These are phyloP conservation scores for Aureobasidium subglaciale DNA, from an alignment of 2,329 filamentous ascomycete species.

Conservation along the genomic window DNA sequence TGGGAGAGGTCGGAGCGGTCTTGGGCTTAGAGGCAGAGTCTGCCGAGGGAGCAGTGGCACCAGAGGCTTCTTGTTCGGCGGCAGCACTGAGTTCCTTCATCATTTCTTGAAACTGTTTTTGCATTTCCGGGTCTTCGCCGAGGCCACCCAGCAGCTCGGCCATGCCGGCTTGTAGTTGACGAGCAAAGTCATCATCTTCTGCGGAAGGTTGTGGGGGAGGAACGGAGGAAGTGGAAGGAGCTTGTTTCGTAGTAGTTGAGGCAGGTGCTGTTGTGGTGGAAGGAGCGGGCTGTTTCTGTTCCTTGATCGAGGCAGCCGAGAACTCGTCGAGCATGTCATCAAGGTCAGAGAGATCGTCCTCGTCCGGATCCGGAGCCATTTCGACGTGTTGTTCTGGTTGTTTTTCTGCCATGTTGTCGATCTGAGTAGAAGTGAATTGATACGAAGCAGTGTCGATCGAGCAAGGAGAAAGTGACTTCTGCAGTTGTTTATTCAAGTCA, in stretches of 20 bases:
- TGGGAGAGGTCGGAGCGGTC: conserved; percentile 20
- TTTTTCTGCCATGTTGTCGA: conserved; percentile 25
- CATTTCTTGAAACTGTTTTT: conserved; percentile 70
- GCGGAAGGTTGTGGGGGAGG: conserved; percentile 24
- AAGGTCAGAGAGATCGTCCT: conserved; percentile 84
- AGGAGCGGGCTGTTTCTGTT: conserved; percentile 34
- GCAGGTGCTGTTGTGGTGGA: not conserved
- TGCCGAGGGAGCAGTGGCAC: conserved; percentile 18
- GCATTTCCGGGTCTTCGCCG: conserved; percentile 57
- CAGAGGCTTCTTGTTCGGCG: conserved; percentile 26
- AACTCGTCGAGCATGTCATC: conserved; percentile 92
- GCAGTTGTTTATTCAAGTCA: too few species aligned
- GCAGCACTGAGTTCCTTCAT: conserved; percentile 59
- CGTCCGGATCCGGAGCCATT: conserved; percentile 69
- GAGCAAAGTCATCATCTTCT: conserved; percentile 70
- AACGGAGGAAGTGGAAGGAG: conserved; percentile 19
- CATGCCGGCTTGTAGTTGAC: conserved; percentile 86
- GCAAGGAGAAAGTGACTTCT: not conserved
- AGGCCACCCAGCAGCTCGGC: conserved; percentile 69
- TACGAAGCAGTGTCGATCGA: not conserved
- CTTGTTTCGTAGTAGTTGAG: conserved; percentile 24
- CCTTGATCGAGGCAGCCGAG: conserved; percentile 55
- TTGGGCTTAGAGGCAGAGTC: conserved; percentile 20
- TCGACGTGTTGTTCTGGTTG: conserved; percentile 21
- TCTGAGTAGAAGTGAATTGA: not conserved